Conservation (phyloP, 1,139 yeast species). For the Scheffersomyces quercinus region DNA sequence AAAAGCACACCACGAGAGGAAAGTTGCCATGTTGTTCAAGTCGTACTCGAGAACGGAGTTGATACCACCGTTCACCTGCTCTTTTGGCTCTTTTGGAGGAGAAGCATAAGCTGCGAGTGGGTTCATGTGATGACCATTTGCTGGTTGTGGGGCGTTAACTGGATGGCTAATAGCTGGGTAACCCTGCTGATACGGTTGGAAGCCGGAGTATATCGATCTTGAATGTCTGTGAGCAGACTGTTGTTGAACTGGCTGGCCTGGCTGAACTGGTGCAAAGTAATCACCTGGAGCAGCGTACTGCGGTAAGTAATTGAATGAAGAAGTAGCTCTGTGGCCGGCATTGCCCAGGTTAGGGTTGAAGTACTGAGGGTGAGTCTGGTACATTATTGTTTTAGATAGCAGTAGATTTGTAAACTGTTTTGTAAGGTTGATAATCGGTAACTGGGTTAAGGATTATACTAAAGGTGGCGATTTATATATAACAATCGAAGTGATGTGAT, state of each 20-base stretch:
- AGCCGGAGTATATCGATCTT: conserved; percentile 14
- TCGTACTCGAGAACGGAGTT: conserved; percentile 78
- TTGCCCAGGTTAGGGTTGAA: conserved; percentile 35
- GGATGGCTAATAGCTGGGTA: conserved; percentile 16
- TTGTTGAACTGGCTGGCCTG: conserved; percentile 7
- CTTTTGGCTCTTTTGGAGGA: conserved; percentile 11
- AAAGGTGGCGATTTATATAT: no score
- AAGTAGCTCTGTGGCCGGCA: conserved; percentile 39
- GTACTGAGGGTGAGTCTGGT: conserved; percentile 15
- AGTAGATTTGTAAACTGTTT: no score
- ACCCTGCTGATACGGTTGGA: conserved; percentile 16
- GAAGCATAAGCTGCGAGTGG: conserved; percentile 4
- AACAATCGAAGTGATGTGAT: no score
- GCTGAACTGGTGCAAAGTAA: conserved; percentile 8
- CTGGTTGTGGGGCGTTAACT: conserved; percentile 8
- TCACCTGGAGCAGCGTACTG: conserved; percentile 11
- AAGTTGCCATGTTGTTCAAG: conserved; percentile 72
- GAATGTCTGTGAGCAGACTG: conserved; percentile 9
- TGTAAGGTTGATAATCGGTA: no score
- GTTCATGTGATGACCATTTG: conserved; percentile 6
- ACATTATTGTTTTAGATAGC: conserved; percentile 11
- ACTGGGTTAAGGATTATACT: no score
- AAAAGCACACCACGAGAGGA: conserved; percentile 65
- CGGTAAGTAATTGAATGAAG: conserved; percentile 29
- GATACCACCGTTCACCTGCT: conserved; percentile 66